Base-by-base conservation (phyloP, 352 stramenopile genomes). In the Paralagenidium karlingii region DNA sequence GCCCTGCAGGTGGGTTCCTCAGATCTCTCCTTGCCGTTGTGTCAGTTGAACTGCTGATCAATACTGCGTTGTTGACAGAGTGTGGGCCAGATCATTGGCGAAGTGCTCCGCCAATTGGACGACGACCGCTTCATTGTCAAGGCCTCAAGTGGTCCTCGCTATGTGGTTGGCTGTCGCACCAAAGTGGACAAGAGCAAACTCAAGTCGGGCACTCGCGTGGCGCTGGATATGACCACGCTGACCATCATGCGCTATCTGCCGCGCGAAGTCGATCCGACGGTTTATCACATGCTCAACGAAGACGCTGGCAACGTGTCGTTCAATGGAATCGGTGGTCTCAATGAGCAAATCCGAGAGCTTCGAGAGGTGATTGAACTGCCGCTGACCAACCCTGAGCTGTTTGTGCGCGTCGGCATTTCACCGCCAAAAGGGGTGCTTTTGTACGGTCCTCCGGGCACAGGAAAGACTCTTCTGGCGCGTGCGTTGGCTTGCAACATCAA, bases 61-160 rank as follows among this genome's bases (percentile, higher is more conserved):
- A 24, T 5, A 5, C 8, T 11, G 7, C 40, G 42, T 29, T 51
- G 41, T 30, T 61, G 85, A 11, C 68, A 99, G 76, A 96, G 75
- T 47, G 94, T 99, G 9, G 95, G 96, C 10, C 94, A 99, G 64
- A 99, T 99, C 59, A 99, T 99, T 47, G 95, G 96, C 25, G 95
- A 99, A 55, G 94, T 99, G 27, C 61, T 99, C 46, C 97, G 97
- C 49, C 84, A 96, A 50, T 66, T 99, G 33, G 95, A 98, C 53
- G 81, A 96, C 27, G 95, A 99, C 56, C 77, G 94, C 21, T 99
- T 99, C 65, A 99, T 99, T 52, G 95, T 99, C 34, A 99, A 99
- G 68, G 94, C 95, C 0, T 96, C 78, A 8, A 97, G 75, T 47
- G 96, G 96, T n/a, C 96, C 96, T 20, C 83, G 96, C 13, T 99